Base-by-base conservation (phyloP, 768 basidiomycete species). In the Lanmaoa rubissima region DNA sequence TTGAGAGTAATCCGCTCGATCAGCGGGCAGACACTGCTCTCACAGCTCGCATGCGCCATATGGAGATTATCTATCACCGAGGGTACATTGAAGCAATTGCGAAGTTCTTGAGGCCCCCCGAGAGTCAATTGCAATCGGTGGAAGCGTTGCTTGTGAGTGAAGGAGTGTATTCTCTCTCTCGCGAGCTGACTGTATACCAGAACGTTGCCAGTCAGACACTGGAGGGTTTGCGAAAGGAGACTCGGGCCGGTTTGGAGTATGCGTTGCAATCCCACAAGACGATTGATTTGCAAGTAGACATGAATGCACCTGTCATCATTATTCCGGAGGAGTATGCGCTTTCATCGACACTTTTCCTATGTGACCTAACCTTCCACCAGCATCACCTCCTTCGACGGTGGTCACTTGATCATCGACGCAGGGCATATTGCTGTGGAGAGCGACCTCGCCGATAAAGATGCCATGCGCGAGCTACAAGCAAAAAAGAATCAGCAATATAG, bases 291-390 rank as follows among this genome's bases (percentile, higher is more conserved):
- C 90, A 92, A 61, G 84, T 99, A 75, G 95, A 99, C 66, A 82
- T 99, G 79, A 92, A 96, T 65, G 94, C 97, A 0, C 97, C 97
- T 6, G 85, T 99, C 63, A 97, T 99, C 68, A 93, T 99, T 64
- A 82, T 98, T 51, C 97, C 97, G 1, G 96, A 98, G 75, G 86
- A 92, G 93, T 94, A 68, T 48, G 72, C 46, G 10, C 44, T 55
- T 49, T 50, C 32, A 21, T 44, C 28, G 1, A 21, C 32, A 53
- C 77, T 70, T 42, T 46, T 41, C n/a, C 16, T 40, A 19, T 51
- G n/a, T 35, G 11, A 44, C 12, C 61, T 64, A 42, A 58, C 53
- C n/a, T 24, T 58, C 40, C 36, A 52, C 56, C 55, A 96, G 93
- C 62, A 82, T 98, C 48, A 88, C 87, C 4, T 84, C 84, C 8